Percentiles rank a stretch among this genome's conserved stretches.
Evolutionary conservation across 1,139 yeast genomes (phyloP).

Genomic region (Blastobotrys raffinosifermentans): DNA sequence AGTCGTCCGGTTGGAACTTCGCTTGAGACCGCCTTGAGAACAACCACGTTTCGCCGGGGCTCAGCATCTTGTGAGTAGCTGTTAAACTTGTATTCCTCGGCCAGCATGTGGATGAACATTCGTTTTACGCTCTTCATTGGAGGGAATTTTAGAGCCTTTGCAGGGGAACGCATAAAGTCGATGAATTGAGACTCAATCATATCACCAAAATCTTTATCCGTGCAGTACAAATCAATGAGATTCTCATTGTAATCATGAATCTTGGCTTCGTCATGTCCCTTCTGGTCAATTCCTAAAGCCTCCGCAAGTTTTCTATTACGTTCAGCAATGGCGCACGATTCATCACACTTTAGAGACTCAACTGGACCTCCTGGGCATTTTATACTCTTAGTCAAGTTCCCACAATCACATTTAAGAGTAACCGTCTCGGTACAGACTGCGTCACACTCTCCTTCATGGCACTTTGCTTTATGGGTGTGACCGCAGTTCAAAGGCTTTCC

Average conservation of each 20-base stretch:
- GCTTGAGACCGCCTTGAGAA: constrained; percentile 27
- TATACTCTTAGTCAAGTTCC: constrained; percentile 39
- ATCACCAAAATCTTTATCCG: constrained; percentile 30
- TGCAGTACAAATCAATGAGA: constrained; percentile 25
- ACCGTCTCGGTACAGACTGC: constrained; percentile 49
- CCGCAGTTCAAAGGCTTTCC: constrained; percentile 65
- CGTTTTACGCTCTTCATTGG: constrained; percentile 71
- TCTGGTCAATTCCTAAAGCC: constrained; percentile 46
- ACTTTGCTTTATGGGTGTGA: constrained; percentile 48
- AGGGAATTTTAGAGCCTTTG: constrained; percentile 52
- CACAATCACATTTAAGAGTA: constrained; percentile 57
- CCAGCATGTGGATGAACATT: constrained; percentile 62
- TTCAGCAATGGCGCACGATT: constrained; percentile 55
- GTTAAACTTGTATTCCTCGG: constrained; percentile 52
- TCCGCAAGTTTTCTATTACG: constrained; percentile 58
- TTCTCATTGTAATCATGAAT: constrained; percentile 24
- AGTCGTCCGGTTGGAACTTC: constrained; percentile 19
- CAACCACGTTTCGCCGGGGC: constrained; percentile 67
- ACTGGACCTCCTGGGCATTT: constrained; percentile 13
- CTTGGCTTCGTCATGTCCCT: constrained; percentile 10
- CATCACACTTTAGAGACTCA: constrained; percentile 46
- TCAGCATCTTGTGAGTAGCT: constrained; percentile 78
- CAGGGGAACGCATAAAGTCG: constrained; percentile 40
- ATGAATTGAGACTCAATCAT: constrained; percentile 51
- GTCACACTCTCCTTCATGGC: constrained; percentile 52